A percentile compares a stretch with the other conserved stretches of the same genome.
These are phyloP conservation scores for Leishmania mexicana DNA, from an alignment of 208 protist species.

Conservation along the genomic window DNA sequence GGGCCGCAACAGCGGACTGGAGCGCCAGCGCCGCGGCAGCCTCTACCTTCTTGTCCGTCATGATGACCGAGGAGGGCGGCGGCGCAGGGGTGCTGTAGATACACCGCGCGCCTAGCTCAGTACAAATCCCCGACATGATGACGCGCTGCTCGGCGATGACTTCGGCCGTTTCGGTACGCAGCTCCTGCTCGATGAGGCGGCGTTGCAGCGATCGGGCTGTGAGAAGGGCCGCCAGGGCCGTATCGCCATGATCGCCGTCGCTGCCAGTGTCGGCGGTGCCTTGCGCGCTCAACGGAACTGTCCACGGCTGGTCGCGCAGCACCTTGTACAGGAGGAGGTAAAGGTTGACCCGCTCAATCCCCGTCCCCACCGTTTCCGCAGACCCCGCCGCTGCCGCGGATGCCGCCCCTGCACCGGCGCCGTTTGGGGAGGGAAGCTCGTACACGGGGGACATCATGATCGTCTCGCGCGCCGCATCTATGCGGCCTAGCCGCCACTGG, in stretches of 20 bases:
- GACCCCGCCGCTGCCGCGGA: background rate
- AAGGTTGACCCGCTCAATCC: conserved; percentile 86
- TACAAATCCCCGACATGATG: conserved; percentile 71
- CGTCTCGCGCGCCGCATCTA: conserved; percentile 57
- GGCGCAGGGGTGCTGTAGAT: conserved; percentile 24
- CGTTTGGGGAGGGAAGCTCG: conserved; percentile 15
- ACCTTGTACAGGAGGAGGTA: conserved; percentile 91
- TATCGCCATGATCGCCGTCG: conserved; percentile 21
- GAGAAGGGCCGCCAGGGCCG: conserved; percentile 60
- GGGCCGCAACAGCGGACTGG: conserved; percentile 16
- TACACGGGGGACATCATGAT: conserved; percentile 60
- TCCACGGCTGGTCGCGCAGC: conserved; percentile 38
- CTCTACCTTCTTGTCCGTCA: conserved; percentile 29
- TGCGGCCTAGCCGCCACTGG: conserved; percentile 83
- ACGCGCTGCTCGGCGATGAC: conserved; percentile 77
- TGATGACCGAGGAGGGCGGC: conserved; percentile 12
- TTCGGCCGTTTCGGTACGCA: conserved; percentile 82
- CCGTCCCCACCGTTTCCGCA: conserved; percentile 34
- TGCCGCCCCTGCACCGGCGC: background rate
- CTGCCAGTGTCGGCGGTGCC: background rate
- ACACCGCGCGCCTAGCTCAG: conserved; percentile 76
- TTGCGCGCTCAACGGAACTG: conserved; percentile 5
- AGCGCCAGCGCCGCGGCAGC: conserved; percentile 25
- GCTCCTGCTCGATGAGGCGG: conserved; percentile 69
- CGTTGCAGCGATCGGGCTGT: conserved; percentile 74